Percentiles rank a stretch among this genome's conserved stretches.
These are phyloP conservation scores for Berberis vulgaris DNA, from an alignment of 164 flowering plant genomes.

Conservation along the genomic window DNA sequence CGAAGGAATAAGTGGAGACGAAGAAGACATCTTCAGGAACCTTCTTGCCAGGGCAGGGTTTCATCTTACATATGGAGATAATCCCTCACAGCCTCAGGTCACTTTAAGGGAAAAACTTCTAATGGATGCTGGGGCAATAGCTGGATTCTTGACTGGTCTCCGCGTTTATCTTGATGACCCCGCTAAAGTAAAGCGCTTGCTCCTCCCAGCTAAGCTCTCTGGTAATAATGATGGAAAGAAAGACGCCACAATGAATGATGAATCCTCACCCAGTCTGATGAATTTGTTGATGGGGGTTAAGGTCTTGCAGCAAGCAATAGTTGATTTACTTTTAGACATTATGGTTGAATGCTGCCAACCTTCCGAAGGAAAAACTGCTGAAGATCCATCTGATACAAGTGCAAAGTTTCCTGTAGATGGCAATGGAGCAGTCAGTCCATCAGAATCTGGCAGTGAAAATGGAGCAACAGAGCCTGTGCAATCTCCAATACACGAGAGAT, in stretches of 20 bases:
- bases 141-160: conserved; percentile 95
- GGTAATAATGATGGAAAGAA: conserved; percentile 64
- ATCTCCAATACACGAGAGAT: conserved; percentile 37
- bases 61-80: conserved; percentile 91
- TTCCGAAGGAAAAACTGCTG: conserved; percentile 58
- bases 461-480: conserved; percentile 79
- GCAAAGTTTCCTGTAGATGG: conserved; percentile 42
- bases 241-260: conserved; percentile 40
- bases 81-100: conserved; percentile 93
- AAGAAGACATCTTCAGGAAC: conserved; percentile 91
- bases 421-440: conserved; percentile 37
- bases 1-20: conserved; percentile 96
- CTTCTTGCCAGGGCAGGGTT: conserved; percentile 95
- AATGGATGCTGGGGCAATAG: conserved; percentile 99
- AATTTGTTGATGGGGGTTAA: conserved; percentile 98
- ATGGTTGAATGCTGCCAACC: conserved; percentile 99
- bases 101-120: conserved; percentile 89
- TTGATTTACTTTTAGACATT: conserved; percentile 91
- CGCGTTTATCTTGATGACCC: conserved; percentile 99
- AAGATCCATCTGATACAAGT: conserved; percentile 46
- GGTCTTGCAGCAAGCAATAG: conserved; percentile 94
- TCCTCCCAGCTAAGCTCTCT: conserved; percentile 93
- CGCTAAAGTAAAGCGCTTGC: conserved; percentile 88
- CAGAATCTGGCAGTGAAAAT: conserved; percentile 51
- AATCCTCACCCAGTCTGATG: conserved; percentile 91